Percentiles rank a stretch among this genome's conserved stretches.
phyloP scores from a whole-genome alignment of 768 basidiomycete genomes.

The Tephrocybe sp. region DNA sequence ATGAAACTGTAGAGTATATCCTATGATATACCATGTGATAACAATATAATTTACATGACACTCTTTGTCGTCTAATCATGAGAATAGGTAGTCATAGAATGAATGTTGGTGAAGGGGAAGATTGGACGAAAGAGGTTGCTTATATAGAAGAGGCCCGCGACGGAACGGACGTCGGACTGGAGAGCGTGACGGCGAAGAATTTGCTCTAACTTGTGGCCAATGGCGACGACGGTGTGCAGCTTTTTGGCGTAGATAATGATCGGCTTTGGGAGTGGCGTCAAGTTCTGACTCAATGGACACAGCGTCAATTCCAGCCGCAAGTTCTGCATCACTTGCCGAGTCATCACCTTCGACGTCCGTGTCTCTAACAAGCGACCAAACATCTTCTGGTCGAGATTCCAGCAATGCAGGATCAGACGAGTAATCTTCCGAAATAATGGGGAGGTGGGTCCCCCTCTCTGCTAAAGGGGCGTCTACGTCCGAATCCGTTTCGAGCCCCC shows the following conservation, averaged over 20 bases:
- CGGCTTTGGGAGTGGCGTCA: constrained; percentile 12
- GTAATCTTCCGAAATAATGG: constrained; percentile 24
- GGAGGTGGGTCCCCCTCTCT: constrained; percentile 26
- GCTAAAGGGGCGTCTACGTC: constrained; percentile 47
- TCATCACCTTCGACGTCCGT: constrained; percentile 31
- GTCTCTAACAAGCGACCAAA: constrained; percentile 37
- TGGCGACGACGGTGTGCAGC: constrained; percentile 28
- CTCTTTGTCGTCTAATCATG: constrained; percentile 17
- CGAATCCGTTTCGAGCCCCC: constrained; percentile 45
- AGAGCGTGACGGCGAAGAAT: constrained; percentile 57
- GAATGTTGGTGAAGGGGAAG: constrained; percentile 16
- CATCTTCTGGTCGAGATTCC: constrained; percentile 15
- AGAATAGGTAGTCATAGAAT: constrained; percentile 48
- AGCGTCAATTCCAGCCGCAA: constrained; percentile 33
- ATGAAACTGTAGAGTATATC: neutral
- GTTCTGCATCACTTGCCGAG: constrained; percentile 23
- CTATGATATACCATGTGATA: constrained; percentile 2
- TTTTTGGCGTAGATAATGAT: constrained; percentile 36
- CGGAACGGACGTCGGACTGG: constrained; percentile 37
- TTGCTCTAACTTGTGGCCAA: constrained; percentile 30
- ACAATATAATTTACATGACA: constrained; percentile 3
- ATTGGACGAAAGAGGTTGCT: constrained; percentile 9
- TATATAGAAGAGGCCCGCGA: constrained; percentile 22
- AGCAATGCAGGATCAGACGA: constrained; percentile 7
- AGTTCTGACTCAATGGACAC: constrained; percentile 28